phyloP scores from a whole-genome alignment of 805 yeast species.

The Candida nemodendra region DNA sequence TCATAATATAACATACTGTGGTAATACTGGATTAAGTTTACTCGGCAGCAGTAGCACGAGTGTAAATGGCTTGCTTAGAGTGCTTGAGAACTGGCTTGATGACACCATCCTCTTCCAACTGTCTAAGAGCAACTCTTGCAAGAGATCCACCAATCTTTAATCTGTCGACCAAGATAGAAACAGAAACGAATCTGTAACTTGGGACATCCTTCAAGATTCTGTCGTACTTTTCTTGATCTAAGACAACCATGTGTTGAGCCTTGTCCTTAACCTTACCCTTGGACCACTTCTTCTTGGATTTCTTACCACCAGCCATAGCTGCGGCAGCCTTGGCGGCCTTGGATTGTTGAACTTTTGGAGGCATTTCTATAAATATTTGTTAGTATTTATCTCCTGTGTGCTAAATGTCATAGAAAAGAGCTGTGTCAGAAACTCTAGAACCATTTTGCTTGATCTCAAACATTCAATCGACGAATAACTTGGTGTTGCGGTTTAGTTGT shows the following conservation, averaged over 20 bases:
- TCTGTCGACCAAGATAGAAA: conserved; percentile 98
- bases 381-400: conserved; percentile 17
- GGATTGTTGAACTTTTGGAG: conserved; percentile 98
- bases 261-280: conserved; percentile 99
- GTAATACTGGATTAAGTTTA: conserved; percentile 33
- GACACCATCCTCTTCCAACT: conserved; percentile 91
- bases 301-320: conserved; percentile 99
- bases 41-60: conserved; percentile 70
- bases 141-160: conserved; percentile 98
- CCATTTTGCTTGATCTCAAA: too few species aligned
- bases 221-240: conserved; percentile 99
- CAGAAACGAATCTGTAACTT: conserved; percentile 97
- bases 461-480: too few species aligned
- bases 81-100: conserved; percentile 92
- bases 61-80: conserved; percentile 96
- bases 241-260: conserved; percentile 96
- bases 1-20: conserved; percentile 8
- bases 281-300: conserved; percentile 99
- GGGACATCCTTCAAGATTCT: conserved; percentile 99
- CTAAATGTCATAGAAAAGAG: not conserved
- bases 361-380: conserved; percentile 58
- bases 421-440: not conserved
- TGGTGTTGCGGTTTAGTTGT: too few species aligned
- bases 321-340: conserved; percentile 99
- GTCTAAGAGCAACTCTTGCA: conserved; percentile 97